These are phyloP conservation scores for Tuber melanosporum DNA, from an alignment of 495 filamentous ascomycete genomes.

Conservation along the genomic window DNA sequence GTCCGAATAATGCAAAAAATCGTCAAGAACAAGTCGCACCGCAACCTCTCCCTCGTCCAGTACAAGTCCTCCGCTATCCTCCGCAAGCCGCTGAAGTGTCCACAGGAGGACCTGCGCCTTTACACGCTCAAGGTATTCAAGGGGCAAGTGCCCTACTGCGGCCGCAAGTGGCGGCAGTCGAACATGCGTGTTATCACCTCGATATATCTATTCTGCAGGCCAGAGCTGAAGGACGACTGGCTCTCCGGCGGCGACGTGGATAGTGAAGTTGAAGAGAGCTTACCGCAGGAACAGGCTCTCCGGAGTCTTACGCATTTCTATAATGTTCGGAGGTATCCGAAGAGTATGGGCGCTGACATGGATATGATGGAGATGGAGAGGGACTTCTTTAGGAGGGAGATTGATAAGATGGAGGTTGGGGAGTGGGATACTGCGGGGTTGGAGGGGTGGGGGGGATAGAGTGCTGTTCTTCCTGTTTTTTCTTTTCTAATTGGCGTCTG, in stretches of 20 bases:
- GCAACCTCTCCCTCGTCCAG: slow-evolving; percentile 83
- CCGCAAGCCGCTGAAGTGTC: slow-evolving; percentile 81
- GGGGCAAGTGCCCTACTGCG: slow-evolving; percentile 94
- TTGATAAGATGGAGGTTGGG: slow-evolving; percentile 67
- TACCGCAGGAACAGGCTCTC: slow-evolving; percentile 84
- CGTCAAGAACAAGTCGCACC: slow-evolving; percentile 86
- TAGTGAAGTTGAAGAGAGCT: slow-evolving; percentile 80
- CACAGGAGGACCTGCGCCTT: slow-evolving; percentile 75
- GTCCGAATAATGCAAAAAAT: slow-evolving; percentile 95
- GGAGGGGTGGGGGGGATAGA: slow-evolving; percentile 36
- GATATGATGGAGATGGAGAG: slow-evolving; percentile 66
- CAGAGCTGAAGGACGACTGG: slow-evolving; percentile 94
- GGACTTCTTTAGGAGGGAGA: slow-evolving; percentile 83
- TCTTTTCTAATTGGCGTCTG: background rate
- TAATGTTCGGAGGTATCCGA: slow-evolving; percentile 73
- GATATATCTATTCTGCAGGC: slow-evolving; percentile 85
- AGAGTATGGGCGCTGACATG: slow-evolving; percentile 67
- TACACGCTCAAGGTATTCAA: slow-evolving; percentile 98
- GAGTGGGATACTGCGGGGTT: slow-evolving; percentile 46
- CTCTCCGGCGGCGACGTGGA: slow-evolving; percentile 84
- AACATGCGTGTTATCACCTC: slow-evolving; percentile 99
- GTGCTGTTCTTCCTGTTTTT: background rate
- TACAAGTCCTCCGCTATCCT: slow-evolving; percentile 89
- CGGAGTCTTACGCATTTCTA: slow-evolving; percentile 86
- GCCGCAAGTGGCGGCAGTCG: slow-evolving; percentile 92